Base-by-base conservation (phyloP, 306 rosid species). In the Malus orientalis region DNA sequence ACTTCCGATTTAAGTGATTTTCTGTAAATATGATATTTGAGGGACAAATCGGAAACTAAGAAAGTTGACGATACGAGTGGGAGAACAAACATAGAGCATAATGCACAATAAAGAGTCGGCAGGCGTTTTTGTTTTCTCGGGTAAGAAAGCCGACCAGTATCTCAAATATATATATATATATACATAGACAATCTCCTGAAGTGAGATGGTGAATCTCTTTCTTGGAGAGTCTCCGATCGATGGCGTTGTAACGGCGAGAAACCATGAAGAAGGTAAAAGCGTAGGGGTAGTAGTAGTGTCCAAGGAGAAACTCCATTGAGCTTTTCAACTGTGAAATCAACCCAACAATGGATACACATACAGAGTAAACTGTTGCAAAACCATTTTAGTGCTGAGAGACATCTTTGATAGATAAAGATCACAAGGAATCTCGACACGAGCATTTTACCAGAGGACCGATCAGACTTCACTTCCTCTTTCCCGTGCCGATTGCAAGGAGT, bases 401-500 rank as follows among this genome's bases (percentile, higher is more conserved):
- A 82, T 78, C 69, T 79, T 79, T 76, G 74, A 74, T 71, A 45
- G 70, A 19, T 78, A 75, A 79, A 73, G 42, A 38, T 38, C 7
- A 76, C 71, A 64, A 32, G 80, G 79, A 72, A 40, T 61, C 57
- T 81, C 69, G 85, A 77, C 76, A 73, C 76, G 25, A 63, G 53
- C 73, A 71, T 77, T 78, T 73, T 77, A 86, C 61, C 79, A 69
- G 49, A 69, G 18, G 38, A n/a, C n/a, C n/a, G 23, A 70, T 47
- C 58, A 8, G 49, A 36, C 84, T 79, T 85, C 88, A 96, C 87
- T 92, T 96, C 89, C 93, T 88, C 85, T 89, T 92, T 76, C 98
- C 96, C 5, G 93, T 81, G 76, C 97, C 96, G 18, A 95, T 89
- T n/a, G 99, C 88, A 72, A 95, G 90, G 82, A 90, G 88, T 74